Base-by-base conservation (phyloP, 495 filamentous ascomycete genomes). In the Tuber umbilicatum region DNA sequence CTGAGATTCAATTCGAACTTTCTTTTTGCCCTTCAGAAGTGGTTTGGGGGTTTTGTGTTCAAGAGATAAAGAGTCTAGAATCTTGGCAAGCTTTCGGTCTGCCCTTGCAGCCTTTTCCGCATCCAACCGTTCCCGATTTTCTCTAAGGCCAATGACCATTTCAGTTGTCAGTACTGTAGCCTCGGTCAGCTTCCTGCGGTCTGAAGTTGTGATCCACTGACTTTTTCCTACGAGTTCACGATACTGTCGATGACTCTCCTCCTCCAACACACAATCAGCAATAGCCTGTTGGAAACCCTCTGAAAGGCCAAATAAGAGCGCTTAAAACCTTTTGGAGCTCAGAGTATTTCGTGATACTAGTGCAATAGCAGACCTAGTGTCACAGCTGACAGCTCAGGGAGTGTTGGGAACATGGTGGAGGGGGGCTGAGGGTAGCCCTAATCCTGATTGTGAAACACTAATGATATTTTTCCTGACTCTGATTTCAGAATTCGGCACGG, bases 131-230 rank as follows among this genome's bases (percentile, higher is more conserved):
- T 76, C 72, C 2, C 69, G 68, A 67, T 14, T 50, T 35, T 73
- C 68, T 35, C 31, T 73, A 19, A 76, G 71, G 1, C 19, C 14
- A 27, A 74, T 50, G 9, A 76, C 45, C 16, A 68, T 73, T 16
- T 74, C 41, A 41, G 72, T 76, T 71, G 69, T 76, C 69, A 76
- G 60, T 38, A 76, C 68, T 55, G 38, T 74, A 17, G 68, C 75
- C 43, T 76, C 64, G 42, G 41, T 76, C 47, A 76, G 50, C 16
- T 71, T 50, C 38, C 71, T 68, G 60, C 72, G 5, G 23, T 76
- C 47, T 16, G 31, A 35, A 9, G 72, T 76, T 50, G 17, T 55
- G 60, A 70, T 72, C 64, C 40, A 31, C 37, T 19, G 50, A 50
- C 35, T 71, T 60, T 74, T 74, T 17, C 55, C 68, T 4, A 76